Conservation (phyloP, 2,329 filamentous ascomycete genomes). For the Cucurbitaria berberidis region DNA sequence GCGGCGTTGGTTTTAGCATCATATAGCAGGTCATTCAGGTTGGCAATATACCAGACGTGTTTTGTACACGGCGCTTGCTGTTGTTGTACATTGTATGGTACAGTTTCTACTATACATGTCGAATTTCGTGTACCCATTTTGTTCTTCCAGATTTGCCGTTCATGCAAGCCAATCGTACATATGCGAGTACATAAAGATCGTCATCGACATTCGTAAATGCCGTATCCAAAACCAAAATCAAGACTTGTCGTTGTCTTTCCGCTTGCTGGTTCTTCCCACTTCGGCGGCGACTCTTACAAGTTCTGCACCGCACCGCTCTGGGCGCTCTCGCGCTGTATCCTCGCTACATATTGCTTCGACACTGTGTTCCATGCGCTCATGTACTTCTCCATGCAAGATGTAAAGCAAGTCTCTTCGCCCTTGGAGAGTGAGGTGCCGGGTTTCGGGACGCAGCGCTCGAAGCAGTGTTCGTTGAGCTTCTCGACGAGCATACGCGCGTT, state of each 20-base stretch:
- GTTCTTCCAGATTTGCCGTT: background rate
- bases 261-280: no score
- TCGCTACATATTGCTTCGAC: slow-evolving; percentile 55
- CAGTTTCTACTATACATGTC: slow-evolving; percentile 11
- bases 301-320: slow-evolving; percentile 10
- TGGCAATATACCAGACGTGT: slow-evolving; percentile 2
- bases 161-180: background rate
- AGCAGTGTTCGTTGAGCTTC: slow-evolving; percentile 64
- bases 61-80: slow-evolving; percentile 9
- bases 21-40: slow-evolving; percentile 9
- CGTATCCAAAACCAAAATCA: background rate
- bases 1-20: slow-evolving; percentile 1
- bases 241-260: no score
- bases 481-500: slow-evolving; percentile 60
- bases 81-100: slow-evolving; percentile 36
- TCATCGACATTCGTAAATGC: background rate
- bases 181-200: background rate
- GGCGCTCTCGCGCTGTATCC: slow-evolving; percentile 53
- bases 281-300: no score
- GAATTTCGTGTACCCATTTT: background rate
- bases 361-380: slow-evolving; percentile 61
- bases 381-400: slow-evolving; percentile 62
- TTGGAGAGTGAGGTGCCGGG: slow-evolving; percentile 58
- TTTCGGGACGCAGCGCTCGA: slow-evolving; percentile 61
- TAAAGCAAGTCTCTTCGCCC: slow-evolving; percentile 58